Evolutionary conservation across 2,329 filamentous ascomycete species (phyloP), one percentile per base, ranked within the genome.

Genomic region (Cladosporium oxysporum): DNA sequence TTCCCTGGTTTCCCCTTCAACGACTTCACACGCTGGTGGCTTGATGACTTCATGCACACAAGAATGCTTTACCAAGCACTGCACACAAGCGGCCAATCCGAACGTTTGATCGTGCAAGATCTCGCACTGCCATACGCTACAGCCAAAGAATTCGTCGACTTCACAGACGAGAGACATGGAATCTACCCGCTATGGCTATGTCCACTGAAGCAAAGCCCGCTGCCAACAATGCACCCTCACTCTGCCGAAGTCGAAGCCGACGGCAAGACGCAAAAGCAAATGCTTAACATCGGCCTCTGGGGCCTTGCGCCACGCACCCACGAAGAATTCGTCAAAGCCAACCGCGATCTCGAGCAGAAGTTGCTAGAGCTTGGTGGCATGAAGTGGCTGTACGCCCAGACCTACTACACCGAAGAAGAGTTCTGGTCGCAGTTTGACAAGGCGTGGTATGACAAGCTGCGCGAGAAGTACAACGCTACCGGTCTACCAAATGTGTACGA

Each of bases 351-450:
- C 23, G 92, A 96, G 79, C 79, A 81, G 23, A 90, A 90, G 74
- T 85, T 93, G 4, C 81, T 82, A 58, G 83, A 87, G 69, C 84
- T 95, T 0, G 88, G 88, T 57, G 92, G 92, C 2, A 87, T 90
- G 81, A 96, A 96, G 80, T 95, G 91, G 90, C 81, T 96, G 14
- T 96, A 96, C 77, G 91, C 92, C 2, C 90, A 94, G 73, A 90
- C 91, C 0, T 96, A 93, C 79, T 95, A 95, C 76, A 84, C 85
- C n/a, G 85, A 90, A 73, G 79, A 84, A 0, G 87, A 91, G 73
- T 92, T 91, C 78, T 91, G 88, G 88, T 72, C 79, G 37, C 81
- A 88, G 61, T 91, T 91, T 75, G 82, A 86, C 58, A 77, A 80
- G 52, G 72, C 75, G 23, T 87, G 83, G 83, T 92, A 92, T 75